Percentiles rank a stretch among this genome's conserved stretches.
Conservation (phyloP, 805 yeast species). For the Dipodascus albidus region DNA sequence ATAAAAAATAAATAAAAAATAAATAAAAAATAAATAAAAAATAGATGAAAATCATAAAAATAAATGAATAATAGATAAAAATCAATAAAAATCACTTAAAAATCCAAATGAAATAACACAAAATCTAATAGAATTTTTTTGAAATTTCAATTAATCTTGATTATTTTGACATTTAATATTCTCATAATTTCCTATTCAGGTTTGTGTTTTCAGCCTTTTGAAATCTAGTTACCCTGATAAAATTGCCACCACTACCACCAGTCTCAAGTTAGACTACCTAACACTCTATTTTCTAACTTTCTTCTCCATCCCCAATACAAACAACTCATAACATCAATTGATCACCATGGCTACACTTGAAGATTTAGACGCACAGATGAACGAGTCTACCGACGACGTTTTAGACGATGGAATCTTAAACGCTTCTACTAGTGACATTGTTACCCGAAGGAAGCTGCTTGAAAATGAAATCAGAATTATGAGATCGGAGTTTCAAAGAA, state of each 20-base stretch:
- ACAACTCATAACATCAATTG: not conserved
- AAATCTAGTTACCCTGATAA: too few relatives aligned
- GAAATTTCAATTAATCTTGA: too few relatives aligned
- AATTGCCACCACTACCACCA: too few relatives aligned
- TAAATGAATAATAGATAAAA: not conserved
- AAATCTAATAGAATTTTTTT: too few relatives aligned
- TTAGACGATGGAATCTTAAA: constrained; percentile 73
- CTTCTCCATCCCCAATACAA: not conserved
- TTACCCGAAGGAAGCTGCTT: constrained; percentile 73
- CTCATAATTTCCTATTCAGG: too few relatives aligned
- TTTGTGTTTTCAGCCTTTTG: too few relatives aligned
- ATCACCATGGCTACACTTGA: not conserved
- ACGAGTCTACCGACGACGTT: constrained; percentile 35
- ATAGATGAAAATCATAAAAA: too few relatives aligned
- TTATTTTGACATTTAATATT: too few relatives aligned
- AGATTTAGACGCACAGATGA: constrained; percentile 8
- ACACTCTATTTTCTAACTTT: not conserved
- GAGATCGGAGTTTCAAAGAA: constrained; percentile 81
- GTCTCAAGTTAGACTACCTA: not conserved
- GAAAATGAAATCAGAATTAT: constrained; percentile 94
- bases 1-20: too few relatives aligned
- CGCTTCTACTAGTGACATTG: constrained; percentile 71
- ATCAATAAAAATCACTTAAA: not conserved
- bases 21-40: too few relatives aligned
- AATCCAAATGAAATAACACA: not conserved